A percentile compares a stretch with the other conserved stretches of the same genome.
phyloP scores from a whole-genome alignment of 768 basidiomycete species.

The Phylloporus arenicola region DNA sequence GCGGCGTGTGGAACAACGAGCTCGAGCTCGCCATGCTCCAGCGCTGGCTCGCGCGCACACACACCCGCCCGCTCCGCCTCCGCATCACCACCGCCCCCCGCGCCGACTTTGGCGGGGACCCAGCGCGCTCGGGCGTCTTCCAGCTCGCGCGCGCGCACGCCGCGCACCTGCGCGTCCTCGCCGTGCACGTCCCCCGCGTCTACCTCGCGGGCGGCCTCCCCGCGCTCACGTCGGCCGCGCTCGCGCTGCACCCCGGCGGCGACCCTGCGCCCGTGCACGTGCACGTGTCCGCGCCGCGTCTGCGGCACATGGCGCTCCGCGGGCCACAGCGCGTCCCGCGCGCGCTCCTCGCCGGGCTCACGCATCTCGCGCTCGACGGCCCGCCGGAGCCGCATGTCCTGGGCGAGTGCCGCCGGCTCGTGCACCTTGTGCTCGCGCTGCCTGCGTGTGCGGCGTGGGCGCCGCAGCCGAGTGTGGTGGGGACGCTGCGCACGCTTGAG shows the following conservation, averaged over 20 bases:
- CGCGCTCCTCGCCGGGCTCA: conserved; percentile 14
- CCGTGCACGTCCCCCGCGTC: conserved; percentile 11
- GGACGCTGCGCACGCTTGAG: conserved; percentile 7
- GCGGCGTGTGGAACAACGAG: conserved; percentile 27
- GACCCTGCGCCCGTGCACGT: conserved; percentile 1
- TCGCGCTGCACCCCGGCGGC: conserved; percentile 9
- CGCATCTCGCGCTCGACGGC: conserved; percentile 22
- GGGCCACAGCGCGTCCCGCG: conserved; percentile 19
- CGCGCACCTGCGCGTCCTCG: conserved; percentile 14
- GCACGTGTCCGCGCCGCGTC: conserved; percentile 13
- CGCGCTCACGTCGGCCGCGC: conserved; percentile 11
- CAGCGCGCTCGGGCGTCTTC: conserved; percentile 14
- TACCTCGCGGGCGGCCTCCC: conserved; percentile 16
- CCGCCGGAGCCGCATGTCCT: conserved; percentile 17
- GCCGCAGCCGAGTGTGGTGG: too few species aligned
- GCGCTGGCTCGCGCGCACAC: conserved; percentile 19
- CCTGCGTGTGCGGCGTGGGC: background rate
- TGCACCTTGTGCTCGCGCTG: conserved; percentile 12
- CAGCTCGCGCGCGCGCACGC: conserved; percentile 19
- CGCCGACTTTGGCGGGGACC: conserved; percentile 14
- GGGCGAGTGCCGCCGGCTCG: conserved; percentile 14
- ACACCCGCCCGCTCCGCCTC: conserved; percentile 21
- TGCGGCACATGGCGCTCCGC: conserved; percentile 12
- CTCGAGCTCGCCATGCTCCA: conserved; percentile 23
- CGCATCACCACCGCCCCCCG: conserved; percentile 15